phyloP scores from a whole-genome alignment of 2,329 filamentous ascomycete species.

The Fusarium pseudograminearum region DNA sequence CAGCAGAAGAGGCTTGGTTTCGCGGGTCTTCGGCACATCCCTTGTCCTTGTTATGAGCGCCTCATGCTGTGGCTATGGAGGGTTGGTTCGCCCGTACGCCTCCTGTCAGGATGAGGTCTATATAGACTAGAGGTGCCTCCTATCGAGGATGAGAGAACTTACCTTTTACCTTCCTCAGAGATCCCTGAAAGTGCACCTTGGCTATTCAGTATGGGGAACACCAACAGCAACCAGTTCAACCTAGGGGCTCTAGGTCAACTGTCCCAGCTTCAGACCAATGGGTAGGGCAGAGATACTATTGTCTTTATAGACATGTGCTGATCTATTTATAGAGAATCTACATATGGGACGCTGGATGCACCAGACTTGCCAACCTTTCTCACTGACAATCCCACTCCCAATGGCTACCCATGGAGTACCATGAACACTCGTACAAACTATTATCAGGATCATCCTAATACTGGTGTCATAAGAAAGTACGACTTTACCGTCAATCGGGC shows the following conservation, averaged over 20 bases:
- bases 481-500: conserved; percentile 65
- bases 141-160: neutral
- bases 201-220: conserved; percentile 40
- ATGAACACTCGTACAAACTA: conserved; percentile 62
- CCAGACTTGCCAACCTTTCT: conserved; percentile 59
- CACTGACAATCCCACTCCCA: conserved; percentile 61
- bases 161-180: conserved; percentile 9
- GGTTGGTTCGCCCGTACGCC: conserved; percentile 1
- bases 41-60: conserved; percentile 6
- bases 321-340: conserved; percentile 51
- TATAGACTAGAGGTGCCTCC: conserved; percentile 35
- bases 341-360: conserved; percentile 56
- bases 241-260: conserved; percentile 32
- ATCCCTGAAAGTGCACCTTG: conserved; percentile 1
- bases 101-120: conserved; percentile 11
- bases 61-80: conserved; percentile 22
- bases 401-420: conserved; percentile 65
- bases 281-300: conserved; percentile 16
- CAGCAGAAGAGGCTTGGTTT: conserved; percentile 22
- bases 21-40: conserved; percentile 33
- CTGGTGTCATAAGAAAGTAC: conserved; percentile 67
- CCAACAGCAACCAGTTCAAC: conserved; percentile 33
- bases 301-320: conserved; percentile 6
- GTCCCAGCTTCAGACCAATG: conserved; percentile 42
- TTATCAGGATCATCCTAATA: conserved; percentile 61